These are phyloP conservation scores for Chlamydomonas sp. DNA, from an alignment of 139 green algal species.

Conservation along the genomic window DNA sequence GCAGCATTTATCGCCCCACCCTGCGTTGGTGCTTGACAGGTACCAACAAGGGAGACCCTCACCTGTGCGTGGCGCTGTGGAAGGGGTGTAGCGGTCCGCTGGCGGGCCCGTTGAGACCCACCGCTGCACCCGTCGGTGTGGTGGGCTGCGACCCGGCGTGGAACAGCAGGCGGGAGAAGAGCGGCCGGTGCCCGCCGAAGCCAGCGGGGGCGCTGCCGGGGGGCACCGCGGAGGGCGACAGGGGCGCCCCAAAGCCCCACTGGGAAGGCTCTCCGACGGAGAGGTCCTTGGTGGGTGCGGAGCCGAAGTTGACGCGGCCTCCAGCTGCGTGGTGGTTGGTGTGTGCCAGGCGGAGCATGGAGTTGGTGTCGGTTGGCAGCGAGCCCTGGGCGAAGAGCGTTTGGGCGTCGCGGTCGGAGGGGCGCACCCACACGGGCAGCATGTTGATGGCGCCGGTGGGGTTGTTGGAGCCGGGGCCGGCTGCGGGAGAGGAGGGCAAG, in stretches of 20 bases:
- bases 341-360: not conserved
- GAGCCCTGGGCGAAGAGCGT: too few species aligned
- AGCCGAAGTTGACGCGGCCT: constrained; percentile 16
- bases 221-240: too few species aligned
- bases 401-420: not conserved
- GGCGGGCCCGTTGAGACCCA: not conserved
- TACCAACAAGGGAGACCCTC: too few species aligned
- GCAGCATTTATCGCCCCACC: too few species aligned
- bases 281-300: not conserved
- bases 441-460: constrained; percentile 39
- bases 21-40: too few species aligned
- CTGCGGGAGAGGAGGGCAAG: not conserved
- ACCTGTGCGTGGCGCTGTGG: too few species aligned
- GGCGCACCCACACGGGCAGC: constrained; percentile 5
- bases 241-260: too few species aligned
- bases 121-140: not conserved
- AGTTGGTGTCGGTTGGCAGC: not conserved
- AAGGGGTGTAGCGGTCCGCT: too few species aligned
- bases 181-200: not conserved
- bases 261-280: not conserved
- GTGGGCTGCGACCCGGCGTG: constrained; percentile 14
- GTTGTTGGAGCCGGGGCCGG: constrained; percentile 19
- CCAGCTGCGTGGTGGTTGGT: not conserved
- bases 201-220: not conserved
- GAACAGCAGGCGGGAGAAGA: too few species aligned